phyloP scores from a whole-genome alignment of 2,329 filamentous ascomycete species.

The Fusarium ambrosium region DNA sequence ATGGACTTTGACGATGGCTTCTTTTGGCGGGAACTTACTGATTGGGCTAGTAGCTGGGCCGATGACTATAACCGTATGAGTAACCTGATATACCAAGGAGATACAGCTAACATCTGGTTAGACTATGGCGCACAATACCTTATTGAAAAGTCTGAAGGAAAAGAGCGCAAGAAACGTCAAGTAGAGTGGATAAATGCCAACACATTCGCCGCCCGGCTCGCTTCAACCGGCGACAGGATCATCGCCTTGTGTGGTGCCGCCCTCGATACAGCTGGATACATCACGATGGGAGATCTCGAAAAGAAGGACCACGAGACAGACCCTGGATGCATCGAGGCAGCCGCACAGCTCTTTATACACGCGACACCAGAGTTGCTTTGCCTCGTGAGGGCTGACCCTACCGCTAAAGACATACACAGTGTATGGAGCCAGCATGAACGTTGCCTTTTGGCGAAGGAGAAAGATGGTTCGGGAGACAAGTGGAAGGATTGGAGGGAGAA shows the following conservation, averaged over 20 bases:
- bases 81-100: neutral
- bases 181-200: slow-evolving; percentile 14
- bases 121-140: neutral
- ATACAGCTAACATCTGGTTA: neutral
- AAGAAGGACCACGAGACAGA: neutral
- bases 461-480: neutral
- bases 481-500: slow-evolving; percentile 20
- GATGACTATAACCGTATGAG: slow-evolving; percentile 20
- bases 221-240: neutral
- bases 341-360: slow-evolving; percentile 15
- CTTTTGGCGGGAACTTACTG: slow-evolving; percentile 17
- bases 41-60: slow-evolving; percentile 10
- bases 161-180: neutral
- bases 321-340: slow-evolving; percentile 7
- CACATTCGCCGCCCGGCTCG: slow-evolving; percentile 12
- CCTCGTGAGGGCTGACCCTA: neutral
- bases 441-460: neutral
- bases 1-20: slow-evolving; percentile 15
- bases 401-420: neutral
- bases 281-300: neutral
- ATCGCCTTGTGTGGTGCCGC: slow-evolving; percentile 11
- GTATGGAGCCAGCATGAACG: neutral
- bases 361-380: slow-evolving; percentile 6
- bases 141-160: neutral
- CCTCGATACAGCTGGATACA: slow-evolving; percentile 9